These are phyloP conservation scores for Dactylonectria macrodidyma DNA, from an alignment of 2,329 filamentous ascomycete species.

Conservation along the genomic window DNA sequence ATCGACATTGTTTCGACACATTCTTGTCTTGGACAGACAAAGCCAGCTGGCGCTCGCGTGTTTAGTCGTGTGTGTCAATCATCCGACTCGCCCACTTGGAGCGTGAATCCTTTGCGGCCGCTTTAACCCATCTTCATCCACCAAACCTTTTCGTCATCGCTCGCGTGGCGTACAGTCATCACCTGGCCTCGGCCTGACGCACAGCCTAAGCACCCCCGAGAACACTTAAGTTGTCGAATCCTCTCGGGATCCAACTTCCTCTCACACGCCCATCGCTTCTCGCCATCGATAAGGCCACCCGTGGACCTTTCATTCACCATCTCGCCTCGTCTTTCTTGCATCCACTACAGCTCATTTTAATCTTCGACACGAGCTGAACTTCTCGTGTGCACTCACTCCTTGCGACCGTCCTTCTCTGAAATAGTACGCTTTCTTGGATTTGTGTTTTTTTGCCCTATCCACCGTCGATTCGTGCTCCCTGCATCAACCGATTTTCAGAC, in stretches of 20 bases:
- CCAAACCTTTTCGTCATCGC: conserved; percentile 19
- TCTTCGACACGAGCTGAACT: conserved; percentile 32
- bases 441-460: conserved; percentile 40
- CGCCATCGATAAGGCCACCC: conserved; percentile 35
- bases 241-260: conserved; percentile 34
- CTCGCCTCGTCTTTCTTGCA: conserved; percentile 36
- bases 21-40: conserved; percentile 41
- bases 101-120: conserved; percentile 39
- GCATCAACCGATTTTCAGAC: conserved; percentile 37
- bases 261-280: conserved; percentile 29
- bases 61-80: conserved; percentile 41
- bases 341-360: conserved; percentile 44
- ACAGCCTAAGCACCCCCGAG: conserved; percentile 13
- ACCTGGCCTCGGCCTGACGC: conserved; percentile 35
- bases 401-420: conserved; percentile 29
- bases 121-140: conserved; percentile 29
- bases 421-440: conserved; percentile 46
- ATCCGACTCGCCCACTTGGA: conserved; percentile 41
- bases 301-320: conserved; percentile 46
- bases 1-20: conserved; percentile 38
- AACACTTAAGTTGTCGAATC: conserved; percentile 26
- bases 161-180: conserved; percentile 29
- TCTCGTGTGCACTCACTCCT: conserved; percentile 39
- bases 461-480: conserved; percentile 35
- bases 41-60: conserved; percentile 46